Conservation (phyloP, 2,329 filamentous ascomycete genomes). For the Colletotrichum somersetense region DNA sequence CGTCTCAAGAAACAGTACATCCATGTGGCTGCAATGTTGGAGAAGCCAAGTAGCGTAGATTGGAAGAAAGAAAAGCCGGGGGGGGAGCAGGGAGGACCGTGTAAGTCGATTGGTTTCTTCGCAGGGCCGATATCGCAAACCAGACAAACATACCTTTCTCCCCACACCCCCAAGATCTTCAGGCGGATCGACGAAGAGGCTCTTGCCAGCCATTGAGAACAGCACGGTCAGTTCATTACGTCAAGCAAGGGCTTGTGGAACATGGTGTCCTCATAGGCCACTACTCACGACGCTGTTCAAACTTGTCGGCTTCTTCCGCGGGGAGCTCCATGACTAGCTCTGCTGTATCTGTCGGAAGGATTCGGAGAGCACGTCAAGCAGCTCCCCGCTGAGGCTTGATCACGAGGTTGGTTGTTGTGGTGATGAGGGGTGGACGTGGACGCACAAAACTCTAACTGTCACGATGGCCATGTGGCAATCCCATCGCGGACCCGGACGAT, state of each 20-base stretch:
- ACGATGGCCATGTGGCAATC: conserved; percentile 18
- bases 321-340: conserved; percentile 24
- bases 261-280: conserved; percentile 5
- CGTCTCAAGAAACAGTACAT: background rate
- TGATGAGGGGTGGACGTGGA: conserved; percentile 24
- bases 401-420: conserved; percentile 14
- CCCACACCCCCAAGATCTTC: background rate
- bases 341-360: conserved; percentile 19
- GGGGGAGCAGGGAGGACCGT: conserved; percentile 5
- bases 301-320: background rate
- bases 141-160: background rate
- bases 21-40: background rate
- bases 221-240: background rate
- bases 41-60: background rate
- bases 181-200: background rate
- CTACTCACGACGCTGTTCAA: background rate
- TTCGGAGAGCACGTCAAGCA: conserved; percentile 23
- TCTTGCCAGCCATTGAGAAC: background rate
- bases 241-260: conserved; percentile 6
- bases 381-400: conserved; percentile 12
- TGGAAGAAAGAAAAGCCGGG: background rate
- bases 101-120: conserved; percentile 17
- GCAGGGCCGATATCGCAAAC: conserved; percentile 8
- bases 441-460: conserved; percentile 35
- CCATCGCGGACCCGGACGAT: conserved; percentile 34